These are phyloP conservation scores for Blastocystis sp. DNA, from an alignment of 352 stramenopile genomes.

Conservation along the genomic window DNA sequence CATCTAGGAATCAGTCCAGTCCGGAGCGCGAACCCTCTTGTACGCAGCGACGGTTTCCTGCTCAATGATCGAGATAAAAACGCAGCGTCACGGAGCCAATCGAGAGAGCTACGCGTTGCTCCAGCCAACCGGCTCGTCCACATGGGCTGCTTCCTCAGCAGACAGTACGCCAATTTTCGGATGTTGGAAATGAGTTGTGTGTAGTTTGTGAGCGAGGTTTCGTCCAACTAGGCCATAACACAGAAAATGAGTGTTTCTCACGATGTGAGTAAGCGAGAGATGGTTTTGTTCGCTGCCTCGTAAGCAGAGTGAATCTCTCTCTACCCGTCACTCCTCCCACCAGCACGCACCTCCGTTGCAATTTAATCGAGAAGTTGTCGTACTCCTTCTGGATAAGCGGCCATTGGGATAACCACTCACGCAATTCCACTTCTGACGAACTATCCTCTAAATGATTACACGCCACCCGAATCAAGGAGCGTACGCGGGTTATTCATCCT, in stretches of 20 bases:
- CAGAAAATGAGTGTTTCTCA: not conserved
- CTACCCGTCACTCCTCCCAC: not conserved
- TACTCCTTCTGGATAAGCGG: constrained; percentile 17
- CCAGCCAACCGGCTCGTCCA: not conserved
- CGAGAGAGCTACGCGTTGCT: constrained; percentile 14
- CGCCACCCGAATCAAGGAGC: not conserved
- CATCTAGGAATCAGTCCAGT: not conserved
- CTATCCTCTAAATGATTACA: not conserved
- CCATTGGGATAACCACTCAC: constrained; percentile 38
- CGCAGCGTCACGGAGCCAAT: constrained; percentile 54
- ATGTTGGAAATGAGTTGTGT: constrained; percentile 34
- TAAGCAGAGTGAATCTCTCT: constrained; percentile 57
- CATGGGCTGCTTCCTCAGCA: constrained; percentile 66
- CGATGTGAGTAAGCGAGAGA: constrained; percentile 22
- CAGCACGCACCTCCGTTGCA: constrained; percentile 20
- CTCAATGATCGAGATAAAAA: constrained; percentile 59
- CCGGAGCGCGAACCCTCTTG: not conserved
- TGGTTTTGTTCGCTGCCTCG: constrained; percentile 31
- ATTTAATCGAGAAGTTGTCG: constrained; percentile 61
- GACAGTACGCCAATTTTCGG: constrained; percentile 4
- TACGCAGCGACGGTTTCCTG: constrained; percentile 22
- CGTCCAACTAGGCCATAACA: not conserved
- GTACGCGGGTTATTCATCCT: not conserved
- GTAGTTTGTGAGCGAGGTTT: constrained; percentile 1
- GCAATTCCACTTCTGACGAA: not conserved